These are phyloP conservation scores for Guadua angustifolia DNA, from an alignment of 176 grass and related monocot species.

Conservation along the genomic window DNA sequence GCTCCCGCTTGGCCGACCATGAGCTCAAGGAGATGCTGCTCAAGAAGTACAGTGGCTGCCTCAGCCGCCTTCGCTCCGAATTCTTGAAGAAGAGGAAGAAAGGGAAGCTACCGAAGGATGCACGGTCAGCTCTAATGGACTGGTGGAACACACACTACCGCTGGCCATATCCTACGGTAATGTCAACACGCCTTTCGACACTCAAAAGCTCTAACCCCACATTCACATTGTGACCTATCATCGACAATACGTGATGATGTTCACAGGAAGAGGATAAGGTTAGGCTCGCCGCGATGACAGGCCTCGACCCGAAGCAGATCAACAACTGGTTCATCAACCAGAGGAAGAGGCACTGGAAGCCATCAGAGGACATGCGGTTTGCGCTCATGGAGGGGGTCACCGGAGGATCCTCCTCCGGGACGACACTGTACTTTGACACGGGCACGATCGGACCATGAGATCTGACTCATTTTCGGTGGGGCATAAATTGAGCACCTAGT, in stretches of 20 bases:
- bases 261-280: conserved; percentile 90
- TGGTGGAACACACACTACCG: conserved; percentile 96
- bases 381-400: conserved; percentile 80
- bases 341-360: conserved; percentile 94
- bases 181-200: not conserved
- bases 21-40: conserved; percentile 98
- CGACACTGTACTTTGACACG: conserved; percentile 80
- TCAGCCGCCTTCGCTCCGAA: conserved; percentile 81
- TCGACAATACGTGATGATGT: not conserved
- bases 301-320: conserved; percentile 87
- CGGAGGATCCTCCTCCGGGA: conserved; percentile 58
- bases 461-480: not conserved
- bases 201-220: not conserved
- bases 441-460: conserved; percentile 72
- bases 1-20: conserved; percentile 61
- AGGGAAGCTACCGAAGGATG: conserved; percentile 93
- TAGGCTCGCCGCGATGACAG: conserved; percentile 68
- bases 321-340: conserved; percentile 99
- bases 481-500: not conserved
- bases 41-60: conserved; percentile 95
- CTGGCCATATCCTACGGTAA: conserved; percentile 95
- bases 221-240: not conserved
- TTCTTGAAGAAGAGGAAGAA: conserved; percentile 99
- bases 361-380: conserved; percentile 85
- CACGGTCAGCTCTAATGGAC: conserved; percentile 66